Evolutionary conservation across 2,329 filamentous ascomycete genomes (phyloP).

Genomic region (Neocucurbitaria cava): DNA sequence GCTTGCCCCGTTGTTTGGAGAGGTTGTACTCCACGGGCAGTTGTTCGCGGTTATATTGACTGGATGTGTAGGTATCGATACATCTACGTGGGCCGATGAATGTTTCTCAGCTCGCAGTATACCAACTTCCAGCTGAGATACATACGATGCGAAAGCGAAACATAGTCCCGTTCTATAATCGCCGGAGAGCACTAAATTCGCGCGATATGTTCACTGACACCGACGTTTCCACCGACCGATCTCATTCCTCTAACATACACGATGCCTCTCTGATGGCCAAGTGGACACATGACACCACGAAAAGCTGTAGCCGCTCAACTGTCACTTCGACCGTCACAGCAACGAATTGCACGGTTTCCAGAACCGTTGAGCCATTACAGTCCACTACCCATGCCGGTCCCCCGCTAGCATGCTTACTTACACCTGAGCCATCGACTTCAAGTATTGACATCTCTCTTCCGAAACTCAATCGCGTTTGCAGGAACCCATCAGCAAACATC

Average conservation of each 20-base stretch:
- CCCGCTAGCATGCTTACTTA: conserved; percentile 11
- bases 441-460: background rate
- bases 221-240: background rate
- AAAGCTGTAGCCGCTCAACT: conserved; percentile 10
- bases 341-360: conserved; percentile 11
- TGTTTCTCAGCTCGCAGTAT: conserved; percentile 73
- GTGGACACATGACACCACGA: conserved; percentile 9
- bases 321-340: conserved; percentile 18
- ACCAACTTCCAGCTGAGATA: conserved; percentile 55
- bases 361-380: background rate
- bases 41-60: background rate
- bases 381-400: conserved; percentile 14
- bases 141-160: conserved; percentile 21
- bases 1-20: conserved; percentile 72
- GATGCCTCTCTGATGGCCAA: background rate
- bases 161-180: conserved; percentile 28
- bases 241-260: background rate
- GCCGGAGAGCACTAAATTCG: conserved; percentile 11
- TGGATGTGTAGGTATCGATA: conserved; percentile 67
- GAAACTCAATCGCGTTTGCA: conserved; percentile 1
- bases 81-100: conserved; percentile 75
- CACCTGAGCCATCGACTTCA: background rate
- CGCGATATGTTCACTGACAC: background rate
- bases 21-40: conserved; percentile 58
- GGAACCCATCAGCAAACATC: background rate